Evolutionary conservation across 176 grass and related monocot genomes (phyloP), one percentile per base, ranked within the genome.

Genomic region (Zoysia japonica): DNA sequence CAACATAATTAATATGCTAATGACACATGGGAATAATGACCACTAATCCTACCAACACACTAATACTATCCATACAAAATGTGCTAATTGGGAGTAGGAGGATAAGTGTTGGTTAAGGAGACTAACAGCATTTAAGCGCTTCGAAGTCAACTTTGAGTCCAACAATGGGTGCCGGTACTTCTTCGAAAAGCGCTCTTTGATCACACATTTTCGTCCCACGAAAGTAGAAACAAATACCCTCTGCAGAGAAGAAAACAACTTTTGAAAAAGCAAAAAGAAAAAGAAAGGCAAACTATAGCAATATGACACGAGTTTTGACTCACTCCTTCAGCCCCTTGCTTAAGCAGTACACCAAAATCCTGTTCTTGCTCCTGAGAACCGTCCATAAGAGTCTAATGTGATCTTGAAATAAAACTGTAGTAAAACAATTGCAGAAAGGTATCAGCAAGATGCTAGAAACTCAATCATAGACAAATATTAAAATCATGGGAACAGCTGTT

Each of bases 151-250:
- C 65, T 98, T 94, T 35, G 92, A 85, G 83, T 94, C 92, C 72
- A 97, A 67, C 65, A 89, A 51, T 66, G 92, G 95, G 52, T 97
- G 91, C 0, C 89, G 80, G 38, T 97, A 94, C 83, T 94, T 97
- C 85, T 97, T 94, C 5, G 89, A 94, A 72, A 97, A 97, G 0
- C 95, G 74, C 70, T 97, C 89, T 77, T 97, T 97, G 73, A 97
- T 78, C 63, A 97, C 87, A 1, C 87, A 97, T 63, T 87, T 81
- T 5, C 55, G 61, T 12, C 87, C 92, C 9, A 94, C 92, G 78
- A 97, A 94, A 78, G 56, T 90, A 1, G 91, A 94, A 77, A 79
- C 72, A 71, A 92, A 94, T 67, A 97, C 83, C 54, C 89, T 94
- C 94, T 97, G 91, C 80, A 81, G 47, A 68, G 51, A 79, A 61